Evolutionary conservation across 305 asterid species (phyloP).

Genomic region (Fraxinus greggii): DNA sequence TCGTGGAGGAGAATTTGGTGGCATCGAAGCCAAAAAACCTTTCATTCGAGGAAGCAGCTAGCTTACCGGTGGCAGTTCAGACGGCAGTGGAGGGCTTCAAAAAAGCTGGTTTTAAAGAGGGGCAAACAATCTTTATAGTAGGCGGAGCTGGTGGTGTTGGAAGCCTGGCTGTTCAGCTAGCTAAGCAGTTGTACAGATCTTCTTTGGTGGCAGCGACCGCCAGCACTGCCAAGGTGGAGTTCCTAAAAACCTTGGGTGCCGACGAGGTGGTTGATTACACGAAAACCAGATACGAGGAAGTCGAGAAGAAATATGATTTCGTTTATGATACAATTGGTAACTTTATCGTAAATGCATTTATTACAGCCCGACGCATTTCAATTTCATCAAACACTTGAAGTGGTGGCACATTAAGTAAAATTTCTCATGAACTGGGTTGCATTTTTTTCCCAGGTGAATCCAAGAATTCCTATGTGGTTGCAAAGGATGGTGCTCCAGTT

Average conservation of each 20-base stretch:
- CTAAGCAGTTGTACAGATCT: slow-evolving; percentile 45
- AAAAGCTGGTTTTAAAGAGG: slow-evolving; percentile 37
- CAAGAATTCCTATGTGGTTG: slow-evolving; percentile 44
- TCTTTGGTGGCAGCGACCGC: slow-evolving; percentile 52
- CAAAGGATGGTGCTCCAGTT: slow-evolving; percentile 42
- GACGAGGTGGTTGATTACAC: slow-evolving; percentile 64
- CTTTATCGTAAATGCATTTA: background rate
- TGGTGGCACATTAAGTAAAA: background rate
- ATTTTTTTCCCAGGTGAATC: slow-evolving; percentile 44
- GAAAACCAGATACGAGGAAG: slow-evolving; percentile 32
- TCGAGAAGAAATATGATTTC: slow-evolving; percentile 56
- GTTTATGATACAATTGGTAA: slow-evolving; percentile 62
- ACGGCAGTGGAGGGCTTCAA: slow-evolving; percentile 57
- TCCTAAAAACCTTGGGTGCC: slow-evolving; percentile 58
- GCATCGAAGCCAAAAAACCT: slow-evolving; percentile 46
- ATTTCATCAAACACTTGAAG: too few relatives aligned
- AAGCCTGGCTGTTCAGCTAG: slow-evolving; percentile 48
- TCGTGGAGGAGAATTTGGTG: slow-evolving; percentile 47
- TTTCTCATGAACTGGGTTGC: background rate
- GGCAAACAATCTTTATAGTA: slow-evolving; percentile 46
- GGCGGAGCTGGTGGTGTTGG: slow-evolving; percentile 80
- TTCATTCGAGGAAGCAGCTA: slow-evolving; percentile 59
- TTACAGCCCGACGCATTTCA: too few relatives aligned
- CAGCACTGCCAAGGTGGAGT: slow-evolving; percentile 51
- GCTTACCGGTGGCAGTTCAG: slow-evolving; percentile 56